Percentiles rank a stretch among this genome's conserved stretches.
phyloP scores from a whole-genome alignment of 495 filamentous ascomycete species.

The Aspergillus heteromorphus region DNA sequence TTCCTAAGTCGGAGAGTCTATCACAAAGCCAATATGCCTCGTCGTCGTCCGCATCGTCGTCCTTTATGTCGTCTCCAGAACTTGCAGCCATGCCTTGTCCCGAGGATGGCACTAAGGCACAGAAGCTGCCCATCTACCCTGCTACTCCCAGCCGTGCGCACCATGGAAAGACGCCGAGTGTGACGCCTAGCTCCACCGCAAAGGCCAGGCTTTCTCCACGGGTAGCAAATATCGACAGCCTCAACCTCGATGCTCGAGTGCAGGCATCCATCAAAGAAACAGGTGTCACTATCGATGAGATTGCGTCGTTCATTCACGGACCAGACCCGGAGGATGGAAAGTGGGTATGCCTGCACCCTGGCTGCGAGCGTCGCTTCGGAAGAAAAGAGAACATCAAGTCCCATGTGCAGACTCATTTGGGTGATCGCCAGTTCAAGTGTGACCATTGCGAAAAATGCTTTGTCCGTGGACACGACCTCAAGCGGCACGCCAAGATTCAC shows the following conservation, averaged over 20 bases:
- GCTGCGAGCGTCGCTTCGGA: conserved; percentile 79
- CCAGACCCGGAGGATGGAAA: conserved; percentile 67
- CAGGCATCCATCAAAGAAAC: conserved; percentile 59
- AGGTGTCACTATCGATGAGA: conserved; percentile 81
- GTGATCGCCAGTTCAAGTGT: conserved; percentile 88
- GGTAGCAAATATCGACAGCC: conserved; percentile 37
- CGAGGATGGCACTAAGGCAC: conserved; percentile 19
- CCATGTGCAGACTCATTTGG: conserved; percentile 94
- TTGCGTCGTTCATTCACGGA: conserved; percentile 75
- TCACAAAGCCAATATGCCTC: conserved; percentile 20
- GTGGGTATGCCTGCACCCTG: conserved; percentile 79
- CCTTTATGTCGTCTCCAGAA: conserved; percentile 44
- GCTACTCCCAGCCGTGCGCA: conserved; percentile 20
- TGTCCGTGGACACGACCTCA: conserved; percentile 93
- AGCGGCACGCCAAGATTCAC: conserved; percentile 95
- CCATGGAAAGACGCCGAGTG: conserved; percentile 10
- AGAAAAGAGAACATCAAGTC: conserved; percentile 97
- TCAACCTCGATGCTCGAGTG: conserved; percentile 42
- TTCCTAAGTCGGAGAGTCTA: conserved; percentile 20
- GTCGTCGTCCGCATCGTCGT: conserved; percentile 38
- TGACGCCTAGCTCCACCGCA: conserved; percentile 22
- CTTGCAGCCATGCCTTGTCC: conserved; percentile 41
- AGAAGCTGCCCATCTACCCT: conserved; percentile 27
- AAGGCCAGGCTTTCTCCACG: conserved; percentile 31
- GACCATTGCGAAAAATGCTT: conserved; percentile 88